Evolutionary conservation across 108 stramenopile genomes (phyloP).

Genomic region (Hondaea fermentalgiana): DNA sequence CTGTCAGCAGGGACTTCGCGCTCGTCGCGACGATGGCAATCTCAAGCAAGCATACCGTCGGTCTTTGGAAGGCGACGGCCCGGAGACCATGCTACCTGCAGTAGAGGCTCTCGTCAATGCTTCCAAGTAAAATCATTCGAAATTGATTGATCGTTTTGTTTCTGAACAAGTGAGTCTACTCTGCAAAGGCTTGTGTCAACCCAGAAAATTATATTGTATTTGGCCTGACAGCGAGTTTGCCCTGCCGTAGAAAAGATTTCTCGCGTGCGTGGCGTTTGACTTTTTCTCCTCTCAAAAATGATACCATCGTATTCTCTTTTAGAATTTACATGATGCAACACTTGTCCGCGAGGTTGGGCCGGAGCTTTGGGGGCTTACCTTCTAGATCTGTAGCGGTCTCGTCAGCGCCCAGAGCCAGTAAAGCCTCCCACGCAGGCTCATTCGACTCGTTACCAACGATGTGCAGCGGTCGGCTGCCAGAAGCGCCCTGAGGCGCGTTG

Average conservation of each 20-base stretch:
- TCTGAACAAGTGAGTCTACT: no score
- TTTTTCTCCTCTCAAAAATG: no score
- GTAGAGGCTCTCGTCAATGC: not conserved
- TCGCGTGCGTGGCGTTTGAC: no score
- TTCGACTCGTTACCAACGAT: not conserved
- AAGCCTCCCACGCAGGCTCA: not conserved
- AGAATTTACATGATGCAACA: not conserved
- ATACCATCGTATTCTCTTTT: no score
- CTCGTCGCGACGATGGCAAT: not conserved
- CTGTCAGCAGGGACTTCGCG: not conserved
- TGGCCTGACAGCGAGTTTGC: no score
- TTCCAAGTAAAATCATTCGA: not conserved
- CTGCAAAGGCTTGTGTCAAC: no score
- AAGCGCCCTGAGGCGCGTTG: not conserved
- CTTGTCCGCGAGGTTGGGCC: conserved; percentile 16
- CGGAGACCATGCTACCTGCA: not conserved
- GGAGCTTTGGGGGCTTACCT: not conserved
- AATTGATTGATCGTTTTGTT: no score
- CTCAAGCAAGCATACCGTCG: not conserved
- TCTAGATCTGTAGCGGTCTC: not conserved
- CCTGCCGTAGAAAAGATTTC: no score
- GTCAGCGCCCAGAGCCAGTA: not conserved
- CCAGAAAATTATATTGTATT: no score
- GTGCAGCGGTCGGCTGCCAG: not conserved
- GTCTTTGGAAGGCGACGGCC: not conserved